Evolutionary conservation across 805 yeast genomes (phyloP).

Genomic region (Priceomyces haplophilus): DNA sequence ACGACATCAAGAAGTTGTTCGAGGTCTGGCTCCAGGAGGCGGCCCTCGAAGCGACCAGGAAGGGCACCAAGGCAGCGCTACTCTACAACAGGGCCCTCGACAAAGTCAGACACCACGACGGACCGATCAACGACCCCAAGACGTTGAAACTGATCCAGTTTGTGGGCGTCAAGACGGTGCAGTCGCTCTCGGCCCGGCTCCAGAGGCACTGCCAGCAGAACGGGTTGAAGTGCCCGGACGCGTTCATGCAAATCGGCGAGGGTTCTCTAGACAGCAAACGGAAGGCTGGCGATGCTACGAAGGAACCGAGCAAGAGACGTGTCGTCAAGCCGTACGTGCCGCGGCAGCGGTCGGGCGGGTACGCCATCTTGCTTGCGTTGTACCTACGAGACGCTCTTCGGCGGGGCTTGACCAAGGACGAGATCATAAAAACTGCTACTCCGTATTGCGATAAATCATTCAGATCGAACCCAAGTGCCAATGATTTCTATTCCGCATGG

Average conservation of each 20-base stretch:
- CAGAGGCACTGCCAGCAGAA: constrained; percentile 54
- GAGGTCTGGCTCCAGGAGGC: constrained; percentile 58
- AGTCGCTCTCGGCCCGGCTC: constrained; percentile 45
- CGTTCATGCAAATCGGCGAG: constrained; percentile 17
- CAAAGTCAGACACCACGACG: constrained; percentile 44
- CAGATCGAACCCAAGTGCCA: constrained; percentile 54
- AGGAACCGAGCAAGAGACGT: constrained; percentile 8
- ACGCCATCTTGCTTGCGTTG: constrained; percentile 70
- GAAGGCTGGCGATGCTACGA: neutral
- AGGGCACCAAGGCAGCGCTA: constrained; percentile 51
- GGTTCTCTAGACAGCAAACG: constrained; percentile 1
- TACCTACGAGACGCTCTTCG: constrained; percentile 44
- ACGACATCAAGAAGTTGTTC: constrained; percentile 51
- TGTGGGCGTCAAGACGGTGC: constrained; percentile 71
- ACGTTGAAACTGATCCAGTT: constrained; percentile 59
- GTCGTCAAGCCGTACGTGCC: constrained; percentile 57
- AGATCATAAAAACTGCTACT: constrained; percentile 52
- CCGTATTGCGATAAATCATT: constrained; percentile 59
- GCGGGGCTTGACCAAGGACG: constrained; percentile 63
- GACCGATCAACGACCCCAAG: constrained; percentile 49
- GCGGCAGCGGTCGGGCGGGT: constrained; percentile 73
- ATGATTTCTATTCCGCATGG: constrained; percentile 76
- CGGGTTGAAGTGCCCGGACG: constrained; percentile 45
- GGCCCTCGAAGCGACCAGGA: constrained; percentile 40
- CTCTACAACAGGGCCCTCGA: constrained; percentile 57